Percentiles rank a stretch among this genome's conserved stretches.
These are phyloP conservation scores for Dissophora ornata DNA, from an alignment of 192 early-diverging fungal species.

Conservation along the genomic window DNA sequence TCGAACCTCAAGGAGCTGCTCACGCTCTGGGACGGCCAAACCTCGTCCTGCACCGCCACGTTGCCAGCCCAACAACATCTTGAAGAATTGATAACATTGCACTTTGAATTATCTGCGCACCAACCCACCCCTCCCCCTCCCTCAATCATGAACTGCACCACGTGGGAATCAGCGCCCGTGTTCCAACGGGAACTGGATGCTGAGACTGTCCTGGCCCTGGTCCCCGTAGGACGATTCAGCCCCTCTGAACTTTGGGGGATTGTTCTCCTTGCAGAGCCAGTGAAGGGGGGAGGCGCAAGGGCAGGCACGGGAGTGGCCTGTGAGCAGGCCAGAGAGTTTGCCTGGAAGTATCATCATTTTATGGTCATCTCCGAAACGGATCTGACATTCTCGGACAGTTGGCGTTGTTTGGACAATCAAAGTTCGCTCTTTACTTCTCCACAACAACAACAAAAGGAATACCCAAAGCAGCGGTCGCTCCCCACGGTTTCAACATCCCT, in stretches of 20 bases:
- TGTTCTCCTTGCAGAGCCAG: not conserved
- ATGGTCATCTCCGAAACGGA: conserved; percentile 2
- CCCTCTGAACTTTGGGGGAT: conserved; percentile 3
- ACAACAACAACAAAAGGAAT: conserved; percentile 9
- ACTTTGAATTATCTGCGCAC: not conserved
- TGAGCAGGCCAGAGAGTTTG: no score
- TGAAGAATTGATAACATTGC: not conserved
- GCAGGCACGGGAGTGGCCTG: conserved; percentile 1
- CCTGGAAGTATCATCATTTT: conserved; percentile 13
- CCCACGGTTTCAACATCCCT: not conserved
- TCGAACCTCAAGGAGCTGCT: conserved; percentile 13
- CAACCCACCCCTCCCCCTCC: not conserved
- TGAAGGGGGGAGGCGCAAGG: not conserved
- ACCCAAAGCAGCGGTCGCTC: not conserved
- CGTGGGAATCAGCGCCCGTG: not conserved
- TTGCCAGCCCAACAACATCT: not conserved
- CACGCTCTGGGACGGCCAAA: conserved; percentile 5
- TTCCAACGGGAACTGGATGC: not conserved
- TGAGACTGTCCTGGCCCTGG: conserved; percentile 5
- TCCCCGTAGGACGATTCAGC: conserved; percentile 5
- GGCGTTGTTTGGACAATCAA: not conserved
- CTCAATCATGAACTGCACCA: not conserved
- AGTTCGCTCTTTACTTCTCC: not conserved
- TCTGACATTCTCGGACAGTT: not conserved
- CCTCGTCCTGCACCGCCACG: not conserved